These are phyloP conservation scores for Thermoascus crustaceus DNA, from an alignment of 2,329 filamentous ascomycete genomes.

Conservation along the genomic window DNA sequence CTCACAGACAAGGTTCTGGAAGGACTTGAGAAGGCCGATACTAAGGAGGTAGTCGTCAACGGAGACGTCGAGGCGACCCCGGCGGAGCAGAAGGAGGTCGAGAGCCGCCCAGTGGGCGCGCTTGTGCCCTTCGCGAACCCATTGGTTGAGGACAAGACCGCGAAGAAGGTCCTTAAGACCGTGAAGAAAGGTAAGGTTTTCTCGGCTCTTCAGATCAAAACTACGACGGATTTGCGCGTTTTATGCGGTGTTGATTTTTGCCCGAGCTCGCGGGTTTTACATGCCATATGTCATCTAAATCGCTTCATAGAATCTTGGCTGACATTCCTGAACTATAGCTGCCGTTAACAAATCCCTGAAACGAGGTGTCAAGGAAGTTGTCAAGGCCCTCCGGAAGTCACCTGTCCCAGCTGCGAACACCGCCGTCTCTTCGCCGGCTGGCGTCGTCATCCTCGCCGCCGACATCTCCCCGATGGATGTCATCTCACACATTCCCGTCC, in stretches of 20 bases:
- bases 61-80: conserved; percentile 15
- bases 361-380: conserved; percentile 97
- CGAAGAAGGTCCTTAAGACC: conserved; percentile 44
- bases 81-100: conserved; percentile 19
- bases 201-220: neutral
- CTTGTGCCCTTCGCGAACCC: conserved; percentile 44
- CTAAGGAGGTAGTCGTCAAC: conserved; percentile 14
- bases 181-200: conserved; percentile 42
- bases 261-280: neutral
- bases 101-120: conserved; percentile 34
- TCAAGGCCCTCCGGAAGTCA: conserved; percentile 95
- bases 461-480: conserved; percentile 99
- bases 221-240: no score
- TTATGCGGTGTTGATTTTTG: no score
- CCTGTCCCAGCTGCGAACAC: conserved; percentile 58
- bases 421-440: conserved; percentile 55
- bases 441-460: conserved; percentile 82
- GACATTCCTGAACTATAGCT: conserved; percentile 51
- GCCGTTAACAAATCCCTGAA: conserved; percentile 93
- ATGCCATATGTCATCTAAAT: neutral
- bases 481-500: conserved; percentile 93
- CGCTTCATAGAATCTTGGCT: neutral
- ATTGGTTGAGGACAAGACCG: conserved; percentile 42
- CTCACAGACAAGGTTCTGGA: conserved; percentile 29
- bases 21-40: conserved; percentile 23